Evolutionary conservation across 495 filamentous ascomycete species (phyloP).

Genomic region (Hypoxylon intermedium): DNA sequence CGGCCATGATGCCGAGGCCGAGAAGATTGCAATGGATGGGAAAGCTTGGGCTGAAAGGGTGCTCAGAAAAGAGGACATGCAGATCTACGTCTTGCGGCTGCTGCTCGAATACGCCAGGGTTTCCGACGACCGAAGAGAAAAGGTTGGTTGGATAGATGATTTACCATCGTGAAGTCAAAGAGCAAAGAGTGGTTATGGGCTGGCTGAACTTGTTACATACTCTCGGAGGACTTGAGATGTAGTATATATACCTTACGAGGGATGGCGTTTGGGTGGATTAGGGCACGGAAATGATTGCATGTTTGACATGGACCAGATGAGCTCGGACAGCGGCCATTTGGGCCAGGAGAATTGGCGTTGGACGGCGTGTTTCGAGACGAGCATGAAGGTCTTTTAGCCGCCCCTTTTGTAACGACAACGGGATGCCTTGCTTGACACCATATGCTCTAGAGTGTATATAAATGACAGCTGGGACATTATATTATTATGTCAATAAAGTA

Average conservation of each 20-base stretch:
- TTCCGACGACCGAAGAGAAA: constrained; percentile 68
- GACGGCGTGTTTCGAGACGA: constrained; percentile 16
- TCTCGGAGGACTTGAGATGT: no score
- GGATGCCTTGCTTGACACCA: neutral
- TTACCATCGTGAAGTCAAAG: constrained; percentile 38
- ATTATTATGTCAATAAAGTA: no score
- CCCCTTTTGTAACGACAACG: neutral
- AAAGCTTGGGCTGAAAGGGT: constrained; percentile 73
- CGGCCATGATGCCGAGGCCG: constrained; percentile 64
- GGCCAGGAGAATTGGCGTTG: constrained; percentile 30
- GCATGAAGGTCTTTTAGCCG: neutral
- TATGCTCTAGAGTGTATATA: no score
- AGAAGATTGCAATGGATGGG: constrained; percentile 67
- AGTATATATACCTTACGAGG: constrained; percentile 36
- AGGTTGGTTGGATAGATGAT: constrained; percentile 69
- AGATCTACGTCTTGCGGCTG: constrained; percentile 71
- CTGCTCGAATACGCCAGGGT: constrained; percentile 76
- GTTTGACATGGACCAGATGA: constrained; percentile 10
- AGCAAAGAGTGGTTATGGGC: neutral
- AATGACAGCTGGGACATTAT: no score
- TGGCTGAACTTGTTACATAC: constrained; percentile 16
- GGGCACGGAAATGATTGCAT: constrained; percentile 31
- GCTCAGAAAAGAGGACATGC: constrained; percentile 74
- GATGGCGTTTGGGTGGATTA: constrained; percentile 37
- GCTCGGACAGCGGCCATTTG: constrained; percentile 16